Percentiles rank a stretch among this genome's conserved stretches.
These are phyloP conservation scores for Lotus japonicus DNA, from an alignment of 306 rosid species.

Conservation along the genomic window DNA sequence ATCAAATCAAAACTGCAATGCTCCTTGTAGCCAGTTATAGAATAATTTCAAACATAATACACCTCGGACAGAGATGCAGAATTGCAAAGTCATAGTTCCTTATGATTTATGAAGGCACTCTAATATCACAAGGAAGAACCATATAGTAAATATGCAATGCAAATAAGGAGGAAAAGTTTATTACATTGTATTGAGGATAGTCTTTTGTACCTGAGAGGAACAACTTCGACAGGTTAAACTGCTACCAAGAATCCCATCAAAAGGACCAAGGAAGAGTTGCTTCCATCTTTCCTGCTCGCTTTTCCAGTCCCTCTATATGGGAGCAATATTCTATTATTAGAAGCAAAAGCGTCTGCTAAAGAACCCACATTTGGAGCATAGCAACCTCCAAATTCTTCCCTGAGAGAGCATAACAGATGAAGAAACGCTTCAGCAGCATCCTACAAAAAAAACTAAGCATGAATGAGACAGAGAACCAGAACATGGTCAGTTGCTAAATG, in stretches of 20 bases:
- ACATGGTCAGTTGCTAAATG: neutral
- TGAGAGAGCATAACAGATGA: slow-evolving; percentile 75
- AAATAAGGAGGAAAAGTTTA: neutral
- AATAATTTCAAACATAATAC: slow-evolving; percentile 6
- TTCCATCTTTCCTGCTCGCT: slow-evolving; percentile 76
- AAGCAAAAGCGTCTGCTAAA: slow-evolving; percentile 53
- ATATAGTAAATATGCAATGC: neutral
- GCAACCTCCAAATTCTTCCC: slow-evolving; percentile 63
- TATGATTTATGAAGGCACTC: no score
- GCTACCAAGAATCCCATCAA: slow-evolving; percentile 91
- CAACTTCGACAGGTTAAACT: slow-evolving; percentile 80
- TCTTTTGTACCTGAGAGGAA: slow-evolving; percentile 60
- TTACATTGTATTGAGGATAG: slow-evolving; percentile 13
- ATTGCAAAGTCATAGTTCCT: neutral
- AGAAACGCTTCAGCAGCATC: slow-evolving; percentile 95
- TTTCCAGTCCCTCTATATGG: slow-evolving; percentile 33
- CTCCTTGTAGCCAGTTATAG: slow-evolving; percentile 1
- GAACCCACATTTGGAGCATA: slow-evolving; percentile 55
- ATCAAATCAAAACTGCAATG: slow-evolving; percentile 1
- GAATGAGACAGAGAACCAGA: slow-evolving; percentile 15
- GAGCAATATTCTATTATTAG: slow-evolving; percentile 53
- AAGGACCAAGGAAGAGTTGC: slow-evolving; percentile 68
- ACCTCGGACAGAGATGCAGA: neutral
- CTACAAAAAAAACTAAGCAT: slow-evolving; percentile 34
- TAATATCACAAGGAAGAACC: slow-evolving; percentile 2